Evolutionary conservation across 2,329 filamentous ascomycete genomes (phyloP).

Genomic region (Colletotrichum sp.): DNA sequence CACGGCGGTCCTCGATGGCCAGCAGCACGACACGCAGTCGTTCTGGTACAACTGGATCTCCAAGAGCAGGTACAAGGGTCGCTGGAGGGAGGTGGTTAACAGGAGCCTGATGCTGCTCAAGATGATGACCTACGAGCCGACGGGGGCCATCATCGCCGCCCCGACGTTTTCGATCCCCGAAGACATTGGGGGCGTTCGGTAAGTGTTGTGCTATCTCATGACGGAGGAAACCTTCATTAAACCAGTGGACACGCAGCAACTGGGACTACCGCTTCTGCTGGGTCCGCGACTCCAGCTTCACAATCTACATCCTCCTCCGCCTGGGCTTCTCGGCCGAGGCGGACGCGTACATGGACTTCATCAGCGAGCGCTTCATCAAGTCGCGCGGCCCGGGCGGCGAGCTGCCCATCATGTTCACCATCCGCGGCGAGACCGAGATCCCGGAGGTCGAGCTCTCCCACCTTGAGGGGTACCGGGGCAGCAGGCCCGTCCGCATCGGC

Average conservation of each 20-base stretch:
- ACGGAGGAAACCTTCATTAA: not conserved
- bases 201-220: not conserved
- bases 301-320: constrained; percentile 77
- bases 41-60: constrained; percentile 79
- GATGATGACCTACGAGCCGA: constrained; percentile 79
- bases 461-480: constrained; percentile 74
- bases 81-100: constrained; percentile 74
- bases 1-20: constrained; percentile 58
- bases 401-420: constrained; percentile 83
- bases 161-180: constrained; percentile 82
- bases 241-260: constrained; percentile 44
- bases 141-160: constrained; percentile 77
- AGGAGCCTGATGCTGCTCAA: constrained; percentile 78
- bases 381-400: constrained; percentile 65
- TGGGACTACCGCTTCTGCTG: constrained; percentile 81
- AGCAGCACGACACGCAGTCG: constrained; percentile 72
- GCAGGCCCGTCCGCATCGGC: constrained; percentile 75
- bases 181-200: constrained; percentile 68
- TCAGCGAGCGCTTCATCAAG: constrained; percentile 71
- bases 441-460: constrained; percentile 73
- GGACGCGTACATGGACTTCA: constrained; percentile 80
- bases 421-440: constrained; percentile 76
- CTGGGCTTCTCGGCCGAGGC: constrained; percentile 79
- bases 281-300: constrained; percentile 80
- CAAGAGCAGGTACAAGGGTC: constrained; percentile 72